Conservation (phyloP, 2,329 filamentous ascomycete genomes). For the Raffaelea arxii region DNA sequence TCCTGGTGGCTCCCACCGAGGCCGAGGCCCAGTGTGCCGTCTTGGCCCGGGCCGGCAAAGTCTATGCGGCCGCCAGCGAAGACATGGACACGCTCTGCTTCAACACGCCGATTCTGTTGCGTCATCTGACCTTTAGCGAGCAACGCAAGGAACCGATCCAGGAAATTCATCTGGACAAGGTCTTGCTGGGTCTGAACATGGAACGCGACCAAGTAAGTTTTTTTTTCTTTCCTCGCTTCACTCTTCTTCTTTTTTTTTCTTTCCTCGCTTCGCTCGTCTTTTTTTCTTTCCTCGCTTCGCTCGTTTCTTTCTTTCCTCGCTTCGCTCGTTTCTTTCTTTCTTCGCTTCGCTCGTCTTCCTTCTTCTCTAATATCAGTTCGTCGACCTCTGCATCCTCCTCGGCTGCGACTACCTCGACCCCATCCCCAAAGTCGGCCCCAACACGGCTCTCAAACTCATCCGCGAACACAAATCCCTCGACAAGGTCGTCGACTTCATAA, state of each 20-base stretch:
- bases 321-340: not conserved
- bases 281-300: not conserved
- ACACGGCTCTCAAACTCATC: conserved; percentile 86
- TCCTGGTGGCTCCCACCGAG: conserved; percentile 90
- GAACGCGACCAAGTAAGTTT: conserved; percentile 64
- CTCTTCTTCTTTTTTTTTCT: not conserved
- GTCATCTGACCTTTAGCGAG: conserved; percentile 94
- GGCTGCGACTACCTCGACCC: conserved; percentile 98
- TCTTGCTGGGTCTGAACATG: conserved; percentile 81
- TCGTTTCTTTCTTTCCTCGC: not conserved
- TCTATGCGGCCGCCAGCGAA: conserved; percentile 92
- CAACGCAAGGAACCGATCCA: conserved; percentile 96
- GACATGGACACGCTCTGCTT: conserved; percentile 99
- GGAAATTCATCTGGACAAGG: conserved; percentile 82
- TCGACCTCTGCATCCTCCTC: conserved; percentile 93
- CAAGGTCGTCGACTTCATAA: conserved; percentile 70
- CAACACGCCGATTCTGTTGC: conserved; percentile 77
- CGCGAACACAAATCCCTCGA: conserved; percentile 85
- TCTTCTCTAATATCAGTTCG: conserved; percentile 52
- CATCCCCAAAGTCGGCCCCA: conserved; percentile 86
- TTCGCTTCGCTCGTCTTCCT: not conserved
- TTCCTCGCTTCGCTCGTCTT: not conserved
- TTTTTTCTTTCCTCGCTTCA: not conserved
- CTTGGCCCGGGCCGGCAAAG: conserved; percentile 81
- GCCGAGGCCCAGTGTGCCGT: conserved; percentile 94